phyloP scores from a whole-genome alignment of 2,329 filamentous ascomycete species.

The Lachnellula arida region DNA sequence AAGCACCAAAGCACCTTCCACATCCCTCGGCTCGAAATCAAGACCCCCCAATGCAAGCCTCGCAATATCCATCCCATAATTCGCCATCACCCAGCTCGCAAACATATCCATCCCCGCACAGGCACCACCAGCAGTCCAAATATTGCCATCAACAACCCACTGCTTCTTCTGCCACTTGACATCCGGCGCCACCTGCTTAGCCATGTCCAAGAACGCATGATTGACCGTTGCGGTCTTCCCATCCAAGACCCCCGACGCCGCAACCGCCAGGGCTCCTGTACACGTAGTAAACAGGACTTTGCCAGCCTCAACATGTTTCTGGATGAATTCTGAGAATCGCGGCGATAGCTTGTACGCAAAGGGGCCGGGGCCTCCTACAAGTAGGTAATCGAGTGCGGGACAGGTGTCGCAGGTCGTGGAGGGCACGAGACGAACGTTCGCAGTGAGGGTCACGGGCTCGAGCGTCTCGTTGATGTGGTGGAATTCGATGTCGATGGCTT shows the following conservation, averaged over 20 bases:
- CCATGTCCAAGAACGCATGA: conserved; percentile 31
- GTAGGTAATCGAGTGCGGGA: conserved; percentile 36
- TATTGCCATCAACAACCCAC: conserved; percentile 42
- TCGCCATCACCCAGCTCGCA: conserved; percentile 23
- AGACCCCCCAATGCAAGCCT: conserved; percentile 9
- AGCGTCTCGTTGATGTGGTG: conserved; percentile 25
- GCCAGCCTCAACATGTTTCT: conserved; percentile 33
- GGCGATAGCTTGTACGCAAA: conserved; percentile 28
- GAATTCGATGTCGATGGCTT: conserved; percentile 22
- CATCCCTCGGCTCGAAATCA: conserved; percentile 26
- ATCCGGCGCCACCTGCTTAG: conserved; percentile 33
- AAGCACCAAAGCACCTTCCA: conserved; percentile 36
- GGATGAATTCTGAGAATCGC: conserved; percentile 32
- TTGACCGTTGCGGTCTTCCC: conserved; percentile 41
- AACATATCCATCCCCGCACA: conserved; percentile 40
- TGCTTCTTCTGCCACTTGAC: conserved; percentile 42
- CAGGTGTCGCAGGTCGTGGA: conserved; percentile 31
- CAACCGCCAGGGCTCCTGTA: conserved; percentile 34
- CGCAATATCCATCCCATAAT: conserved; percentile 20
- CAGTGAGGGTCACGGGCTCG: conserved; percentile 16
- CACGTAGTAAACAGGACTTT: conserved; percentile 37
- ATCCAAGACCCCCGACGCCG: conserved; percentile 37
- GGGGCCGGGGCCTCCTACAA: conserved; percentile 34
- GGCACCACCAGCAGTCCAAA: conserved; percentile 44
- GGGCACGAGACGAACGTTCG: conserved; percentile 13